These are phyloP conservation scores for Globisporangium rhizosaccharum DNA, from an alignment of 352 stramenopile genomes.

Conservation along the genomic window DNA sequence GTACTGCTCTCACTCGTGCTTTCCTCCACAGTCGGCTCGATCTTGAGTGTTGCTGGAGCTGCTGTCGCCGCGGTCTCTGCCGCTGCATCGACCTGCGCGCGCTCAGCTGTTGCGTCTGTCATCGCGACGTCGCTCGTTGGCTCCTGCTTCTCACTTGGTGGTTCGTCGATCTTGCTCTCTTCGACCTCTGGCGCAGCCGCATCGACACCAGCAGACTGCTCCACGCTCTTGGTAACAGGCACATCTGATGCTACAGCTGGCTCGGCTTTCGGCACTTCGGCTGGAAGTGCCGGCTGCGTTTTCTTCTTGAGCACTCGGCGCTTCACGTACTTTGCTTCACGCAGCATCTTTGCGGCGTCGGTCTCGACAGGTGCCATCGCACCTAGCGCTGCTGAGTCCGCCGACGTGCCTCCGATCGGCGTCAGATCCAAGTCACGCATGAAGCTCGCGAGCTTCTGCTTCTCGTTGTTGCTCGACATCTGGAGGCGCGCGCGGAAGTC, in stretches of 20 bases:
- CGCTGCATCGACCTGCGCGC: not conserved
- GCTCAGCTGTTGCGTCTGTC: not conserved
- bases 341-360: conserved; percentile 11
- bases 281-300: not conserved
- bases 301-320: conserved; percentile 15
- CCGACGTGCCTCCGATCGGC: not conserved
- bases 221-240: not conserved
- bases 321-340: conserved; percentile 18
- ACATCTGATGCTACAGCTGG: not conserved
- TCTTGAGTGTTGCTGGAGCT: not conserved
- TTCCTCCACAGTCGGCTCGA: not conserved
- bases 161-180: conserved; percentile 8
- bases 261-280: not conserved
- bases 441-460: conserved; percentile 48
- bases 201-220: not conserved
- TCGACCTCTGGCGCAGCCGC: not conserved
- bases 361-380: not conserved
- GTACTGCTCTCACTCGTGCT: not conserved
- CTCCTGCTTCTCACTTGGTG: not conserved
- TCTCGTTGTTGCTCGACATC: conserved; percentile 67
- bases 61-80: not conserved
- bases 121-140: not conserved
- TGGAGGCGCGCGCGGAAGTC: conserved; percentile 68
- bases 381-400: not conserved
- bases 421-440: conserved; percentile 29